A percentile compares a stretch with the other conserved stretches of the same genome.
These are phyloP conservation scores for Cyanodermella asteris DNA, from an alignment of 2,329 filamentous ascomycete genomes.

Conservation along the genomic window DNA sequence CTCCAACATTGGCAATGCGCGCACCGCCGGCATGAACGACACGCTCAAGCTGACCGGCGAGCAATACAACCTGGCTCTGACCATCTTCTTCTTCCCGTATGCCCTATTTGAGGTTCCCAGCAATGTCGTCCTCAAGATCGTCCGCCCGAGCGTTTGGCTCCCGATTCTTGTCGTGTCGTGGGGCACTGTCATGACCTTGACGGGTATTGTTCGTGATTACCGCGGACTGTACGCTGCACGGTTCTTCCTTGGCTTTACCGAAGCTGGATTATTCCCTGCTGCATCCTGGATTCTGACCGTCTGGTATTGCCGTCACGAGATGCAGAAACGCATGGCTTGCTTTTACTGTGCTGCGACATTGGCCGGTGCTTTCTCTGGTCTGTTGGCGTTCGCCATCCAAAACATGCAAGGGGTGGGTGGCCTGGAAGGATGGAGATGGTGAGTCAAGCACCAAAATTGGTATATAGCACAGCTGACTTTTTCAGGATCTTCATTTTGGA, in stretches of 20 bases:
- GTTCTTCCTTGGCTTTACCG: conserved; percentile 37
- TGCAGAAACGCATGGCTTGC: conserved; percentile 35
- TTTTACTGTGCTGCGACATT: conserved; percentile 37
- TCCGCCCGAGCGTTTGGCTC: conserved; percentile 31
- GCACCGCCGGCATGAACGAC: conserved; percentile 12
- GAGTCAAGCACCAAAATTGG: too few species aligned
- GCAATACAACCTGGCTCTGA: conserved; percentile 14
- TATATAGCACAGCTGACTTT: too few species aligned
- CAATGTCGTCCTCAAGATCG: conserved; percentile 22
- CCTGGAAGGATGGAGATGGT: conserved; percentile 27
- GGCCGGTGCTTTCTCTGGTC: conserved; percentile 38
- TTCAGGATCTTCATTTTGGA: conserved; percentile 46
- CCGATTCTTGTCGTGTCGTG: conserved; percentile 25
- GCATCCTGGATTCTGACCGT: conserved; percentile 34
- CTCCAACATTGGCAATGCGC: conserved; percentile 12
- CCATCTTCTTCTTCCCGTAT: conserved; percentile 20
- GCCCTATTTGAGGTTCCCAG: conserved; percentile 18
- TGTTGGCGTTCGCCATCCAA: conserved; percentile 33
- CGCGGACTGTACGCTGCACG: conserved; percentile 43
- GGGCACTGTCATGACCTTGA: conserved; percentile 42
- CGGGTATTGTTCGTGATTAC: conserved; percentile 42
- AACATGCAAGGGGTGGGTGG: conserved; percentile 28
- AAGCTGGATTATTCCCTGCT: conserved; percentile 31
- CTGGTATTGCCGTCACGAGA: conserved; percentile 40
- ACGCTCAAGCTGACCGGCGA: conserved; percentile 13